Conservation (phyloP, 805 yeast genomes). For the Yamadazyma kitorensis region DNA sequence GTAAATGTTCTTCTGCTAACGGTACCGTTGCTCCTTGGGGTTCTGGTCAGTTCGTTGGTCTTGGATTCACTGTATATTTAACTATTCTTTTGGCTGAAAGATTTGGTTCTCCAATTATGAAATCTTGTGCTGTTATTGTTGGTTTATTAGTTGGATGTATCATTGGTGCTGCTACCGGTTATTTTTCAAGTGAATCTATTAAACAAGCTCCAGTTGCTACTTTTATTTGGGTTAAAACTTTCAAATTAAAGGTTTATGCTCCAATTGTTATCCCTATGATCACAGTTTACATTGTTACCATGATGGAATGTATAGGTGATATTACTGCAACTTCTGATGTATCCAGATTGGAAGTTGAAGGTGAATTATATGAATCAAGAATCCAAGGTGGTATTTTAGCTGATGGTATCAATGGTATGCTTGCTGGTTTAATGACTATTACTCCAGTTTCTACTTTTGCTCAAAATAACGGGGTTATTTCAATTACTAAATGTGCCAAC, state of each 20-base stretch:
- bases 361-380: slow-evolving; percentile 73
- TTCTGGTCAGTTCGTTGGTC: slow-evolving; percentile 79
- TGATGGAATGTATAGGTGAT: slow-evolving; percentile 93
- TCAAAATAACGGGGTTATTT: slow-evolving; percentile 91
- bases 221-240: slow-evolving; percentile 84
- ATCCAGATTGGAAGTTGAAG: slow-evolving; percentile 77
- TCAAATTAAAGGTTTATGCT: slow-evolving; percentile 69
- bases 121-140: slow-evolving; percentile 83
- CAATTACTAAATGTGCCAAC: slow-evolving; percentile 86
- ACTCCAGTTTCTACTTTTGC: slow-evolving; percentile 92
- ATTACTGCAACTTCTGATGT: slow-evolving; percentile 92
- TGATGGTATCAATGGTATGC: slow-evolving; percentile 74
- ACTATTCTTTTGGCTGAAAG: slow-evolving; percentile 72
- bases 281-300: slow-evolving; percentile 74
- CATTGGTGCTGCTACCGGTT: slow-evolving; percentile 86
- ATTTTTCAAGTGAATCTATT: slow-evolving; percentile 58
- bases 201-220: slow-evolving; percentile 77
- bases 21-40: slow-evolving; percentile 66
- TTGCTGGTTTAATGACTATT: slow-evolving; percentile 73
- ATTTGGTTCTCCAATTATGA: slow-evolving; percentile 92
- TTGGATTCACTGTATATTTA: slow-evolving; percentile 77
- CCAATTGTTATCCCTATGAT: slow-evolving; percentile 82
- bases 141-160: slow-evolving; percentile 86
- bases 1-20: slow-evolving; percentile 5
- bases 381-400: slow-evolving; percentile 90